Evolutionary conservation across 805 yeast species (phyloP), one percentile per base, ranked within the genome.

Genomic region (Saturnispora dispora): DNA sequence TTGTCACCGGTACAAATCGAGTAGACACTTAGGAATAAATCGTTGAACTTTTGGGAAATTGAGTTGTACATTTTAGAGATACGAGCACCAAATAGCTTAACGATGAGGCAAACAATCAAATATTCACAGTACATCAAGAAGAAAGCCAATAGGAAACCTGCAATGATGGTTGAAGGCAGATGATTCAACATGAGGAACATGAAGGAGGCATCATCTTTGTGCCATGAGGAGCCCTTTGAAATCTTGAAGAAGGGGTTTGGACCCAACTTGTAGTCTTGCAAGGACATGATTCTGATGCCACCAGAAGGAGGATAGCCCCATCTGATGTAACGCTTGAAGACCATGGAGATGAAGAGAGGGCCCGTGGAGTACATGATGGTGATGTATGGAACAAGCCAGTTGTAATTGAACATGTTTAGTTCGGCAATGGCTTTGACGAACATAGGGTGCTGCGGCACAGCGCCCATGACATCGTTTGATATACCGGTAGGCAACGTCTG

Each of bases 281-380:
- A 91, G 70, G 81, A 76, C 59, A 89, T 69, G 45, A 88, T 79
- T 58, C 87, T 71, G 18, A 88, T 83, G 40, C 73, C 77, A 9
- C 79, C 88, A 7, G 79, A 76, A 30, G 76, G 84, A 0, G 85
- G 80, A 18, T 81, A 78, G 1, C 83, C 83, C 85, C 87, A 82
- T 57, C 96, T 75, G 66, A 85, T 85, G 67, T 85, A 89, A 60
- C 82, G 87, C 67, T 87, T 86, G 89, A 95, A 85, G 59, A 90
- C 76, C 35, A 87, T 89, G 20, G 93, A 83, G 43, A 90, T 72
- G 62, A 87, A 89, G 51, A 90, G 70, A 0, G 97, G 96, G 11
- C 97, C 97, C 0, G 97, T 90, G 11, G 95, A 82, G 62, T 80
- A 85, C 96, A 90, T 88, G 65, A 90, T 88, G 33, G 96, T 88